Evolutionary conservation across 495 filamentous ascomycete genomes (phyloP).

Genomic region (Neurospora sp.): DNA sequence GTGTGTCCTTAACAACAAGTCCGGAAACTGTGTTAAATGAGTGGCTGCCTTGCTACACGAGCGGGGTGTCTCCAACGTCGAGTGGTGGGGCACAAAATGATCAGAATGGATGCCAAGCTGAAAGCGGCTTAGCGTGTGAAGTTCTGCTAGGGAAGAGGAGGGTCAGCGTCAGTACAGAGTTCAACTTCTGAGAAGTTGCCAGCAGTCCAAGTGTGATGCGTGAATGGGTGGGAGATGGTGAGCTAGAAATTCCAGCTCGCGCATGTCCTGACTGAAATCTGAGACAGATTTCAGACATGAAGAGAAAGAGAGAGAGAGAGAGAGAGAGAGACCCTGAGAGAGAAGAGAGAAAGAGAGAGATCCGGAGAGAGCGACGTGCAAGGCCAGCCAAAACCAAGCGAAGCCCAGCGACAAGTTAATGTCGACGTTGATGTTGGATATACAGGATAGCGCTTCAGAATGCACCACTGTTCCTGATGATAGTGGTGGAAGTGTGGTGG

Average conservation of each 20-base stretch:
- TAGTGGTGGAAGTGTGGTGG: not conserved
- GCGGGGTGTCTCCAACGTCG: not conserved
- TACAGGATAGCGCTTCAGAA: not conserved
- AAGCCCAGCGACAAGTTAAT: not conserved
- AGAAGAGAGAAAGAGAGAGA: not conserved
- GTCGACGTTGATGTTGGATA: not conserved
- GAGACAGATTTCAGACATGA: not conserved
- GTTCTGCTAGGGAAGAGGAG: not conserved
- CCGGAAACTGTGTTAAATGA: not conserved
- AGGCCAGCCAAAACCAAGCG: not conserved
- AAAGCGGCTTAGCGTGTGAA: not conserved
- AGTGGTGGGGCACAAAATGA: not conserved
- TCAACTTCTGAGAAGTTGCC: not conserved
- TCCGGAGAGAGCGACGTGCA: not conserved
- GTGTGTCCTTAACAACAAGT: not conserved
- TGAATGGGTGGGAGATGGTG: not conserved
- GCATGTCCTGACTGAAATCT: not conserved
- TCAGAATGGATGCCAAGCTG: not conserved
- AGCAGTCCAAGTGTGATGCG: not conserved
- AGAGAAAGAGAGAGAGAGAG: not conserved
- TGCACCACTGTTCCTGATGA: not conserved
- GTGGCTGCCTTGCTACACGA: not conserved
- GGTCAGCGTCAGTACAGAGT: not conserved
- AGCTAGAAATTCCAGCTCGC: not conserved
- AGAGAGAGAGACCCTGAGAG: not conserved